A percentile compares a stretch with the other conserved stretches of the same genome.
phyloP scores from a whole-genome alignment of 2,329 filamentous ascomycete species.

The Colletotrichum higginsianum region DNA sequence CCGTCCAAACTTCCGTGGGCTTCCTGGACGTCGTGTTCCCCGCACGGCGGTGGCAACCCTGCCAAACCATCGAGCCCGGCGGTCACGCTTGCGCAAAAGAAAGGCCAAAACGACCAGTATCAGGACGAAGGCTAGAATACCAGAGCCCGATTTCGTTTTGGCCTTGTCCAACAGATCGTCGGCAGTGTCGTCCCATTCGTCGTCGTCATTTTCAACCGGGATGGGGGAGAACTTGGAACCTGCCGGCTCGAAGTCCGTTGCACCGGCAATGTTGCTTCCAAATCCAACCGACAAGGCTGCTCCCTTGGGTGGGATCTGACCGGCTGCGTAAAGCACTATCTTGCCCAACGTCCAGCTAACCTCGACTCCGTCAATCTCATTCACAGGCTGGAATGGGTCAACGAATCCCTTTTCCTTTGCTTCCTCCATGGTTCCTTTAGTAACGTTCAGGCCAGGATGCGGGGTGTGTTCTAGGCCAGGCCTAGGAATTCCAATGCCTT shows the following conservation, averaged over 20 bases:
- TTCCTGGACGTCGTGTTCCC: constrained; percentile 60
- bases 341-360: constrained; percentile 98
- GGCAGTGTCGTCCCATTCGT: constrained; percentile 67
- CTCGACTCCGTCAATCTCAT: constrained; percentile 92
- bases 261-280: constrained; percentile 81
- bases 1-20: constrained; percentile 60
- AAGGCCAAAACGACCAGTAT: constrained; percentile 79
- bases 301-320: constrained; percentile 80
- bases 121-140: constrained; percentile 83
- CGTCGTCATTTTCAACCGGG: constrained; percentile 51
- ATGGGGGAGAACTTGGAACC: constrained; percentile 67
- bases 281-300: constrained; percentile 85
- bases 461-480: constrained; percentile 80
- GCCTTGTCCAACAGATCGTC: constrained; percentile 76
- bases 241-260: constrained; percentile 87
- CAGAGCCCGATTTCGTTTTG: constrained; percentile 78
- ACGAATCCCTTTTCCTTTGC: constrained; percentile 82
- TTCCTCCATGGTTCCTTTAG: constrained; percentile 77
- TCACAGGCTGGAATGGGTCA: constrained; percentile 90
- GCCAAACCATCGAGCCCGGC: constrained; percentile 73
- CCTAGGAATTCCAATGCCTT: constrained; percentile 93
- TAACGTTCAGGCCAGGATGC: constrained; percentile 74
- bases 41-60: constrained; percentile 63
- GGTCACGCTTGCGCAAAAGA: constrained; percentile 84
- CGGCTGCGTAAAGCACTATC: constrained; percentile 94